These are phyloP conservation scores for Psilocybe azurescens DNA, from an alignment of 768 basidiomycete genomes.

Conservation along the genomic window DNA sequence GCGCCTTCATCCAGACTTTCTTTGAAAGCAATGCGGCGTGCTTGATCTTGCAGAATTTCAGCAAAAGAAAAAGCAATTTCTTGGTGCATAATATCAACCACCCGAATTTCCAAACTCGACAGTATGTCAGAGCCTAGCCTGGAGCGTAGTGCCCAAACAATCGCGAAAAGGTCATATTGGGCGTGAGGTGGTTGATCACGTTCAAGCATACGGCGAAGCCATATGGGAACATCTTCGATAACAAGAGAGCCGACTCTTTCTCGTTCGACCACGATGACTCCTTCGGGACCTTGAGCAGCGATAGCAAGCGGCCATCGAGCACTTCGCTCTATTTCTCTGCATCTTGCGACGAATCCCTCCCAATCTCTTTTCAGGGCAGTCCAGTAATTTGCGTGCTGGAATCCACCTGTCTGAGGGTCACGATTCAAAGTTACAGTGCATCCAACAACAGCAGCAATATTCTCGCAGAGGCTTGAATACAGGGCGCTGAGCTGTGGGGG, in stretches of 20 bases:
- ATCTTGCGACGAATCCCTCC: slow-evolving; percentile 94
- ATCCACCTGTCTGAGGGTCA: slow-evolving; percentile 80
- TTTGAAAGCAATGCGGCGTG: slow-evolving; percentile 53
- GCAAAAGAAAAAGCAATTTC: slow-evolving; percentile 79
- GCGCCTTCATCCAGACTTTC: slow-evolving; percentile 65
- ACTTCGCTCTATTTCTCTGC: slow-evolving; percentile 87
- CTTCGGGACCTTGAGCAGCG: slow-evolving; percentile 48
- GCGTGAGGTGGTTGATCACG: slow-evolving; percentile 50
- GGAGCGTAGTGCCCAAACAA: slow-evolving; percentile 66
- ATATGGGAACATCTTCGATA: slow-evolving; percentile 70
- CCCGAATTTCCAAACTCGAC: slow-evolving; percentile 59
- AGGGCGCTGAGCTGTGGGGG: slow-evolving; percentile 62
- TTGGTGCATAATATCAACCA: slow-evolving; percentile 72
- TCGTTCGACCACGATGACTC: slow-evolving; percentile 72
- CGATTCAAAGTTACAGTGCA: slow-evolving; percentile 78
- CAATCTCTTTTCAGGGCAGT: slow-evolving; percentile 89
- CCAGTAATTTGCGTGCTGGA: slow-evolving; percentile 81
- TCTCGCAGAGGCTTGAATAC: slow-evolving; percentile 73
- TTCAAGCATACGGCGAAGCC: slow-evolving; percentile 55
- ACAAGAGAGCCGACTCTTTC: slow-evolving; percentile 75
- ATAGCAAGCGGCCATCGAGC: slow-evolving; percentile 82
- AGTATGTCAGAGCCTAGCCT: slow-evolving; percentile 65
- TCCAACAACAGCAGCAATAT: slow-evolving; percentile 85
- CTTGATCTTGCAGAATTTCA: slow-evolving; percentile 76
- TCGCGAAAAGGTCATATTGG: slow-evolving; percentile 61